A percentile compares a stretch with the other conserved stretches of the same genome.
These are phyloP conservation scores for Raddia guianensis DNA, from an alignment of 176 grass and related monocot genomes.

Conservation along the genomic window DNA sequence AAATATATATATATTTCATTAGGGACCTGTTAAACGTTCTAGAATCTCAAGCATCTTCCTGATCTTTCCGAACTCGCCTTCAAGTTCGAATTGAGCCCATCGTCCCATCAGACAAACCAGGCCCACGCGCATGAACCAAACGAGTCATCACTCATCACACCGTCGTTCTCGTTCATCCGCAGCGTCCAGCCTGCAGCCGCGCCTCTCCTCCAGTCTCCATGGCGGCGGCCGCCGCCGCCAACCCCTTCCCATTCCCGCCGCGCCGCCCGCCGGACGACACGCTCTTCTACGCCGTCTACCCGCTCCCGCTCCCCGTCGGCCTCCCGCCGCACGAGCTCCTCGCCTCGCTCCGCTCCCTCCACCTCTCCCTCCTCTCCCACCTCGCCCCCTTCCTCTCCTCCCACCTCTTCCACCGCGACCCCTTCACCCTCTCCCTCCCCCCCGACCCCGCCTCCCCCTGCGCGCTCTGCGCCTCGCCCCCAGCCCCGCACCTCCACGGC, in stretches of 20 bases:
- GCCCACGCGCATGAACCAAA: too few relatives aligned
- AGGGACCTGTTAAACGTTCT: too few relatives aligned
- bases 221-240: slow-evolving; percentile 62
- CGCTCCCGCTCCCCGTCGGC: slow-evolving; percentile 41
- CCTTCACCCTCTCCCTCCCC: slow-evolving; percentile 68
- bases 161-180: too few relatives aligned
- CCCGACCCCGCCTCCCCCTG: slow-evolving; percentile 50
- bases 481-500: slow-evolving; percentile 80
- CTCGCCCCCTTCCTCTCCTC: slow-evolving; percentile 53
- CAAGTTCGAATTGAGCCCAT: too few relatives aligned
- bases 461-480: slow-evolving; percentile 56
- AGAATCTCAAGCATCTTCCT: too few relatives aligned
- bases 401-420: slow-evolving; percentile 76
- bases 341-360: slow-evolving; percentile 63
- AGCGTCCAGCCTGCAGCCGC: too few relatives aligned
- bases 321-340: slow-evolving; percentile 44
- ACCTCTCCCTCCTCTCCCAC: slow-evolving; percentile 63
- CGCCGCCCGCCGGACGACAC: slow-evolving; percentile 74
- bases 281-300: slow-evolving; percentile 87
- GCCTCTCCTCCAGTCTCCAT: background rate
- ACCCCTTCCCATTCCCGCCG: slow-evolving; percentile 52
- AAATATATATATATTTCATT: too few relatives aligned
- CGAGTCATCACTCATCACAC: too few relatives aligned
- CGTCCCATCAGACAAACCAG: too few relatives aligned
- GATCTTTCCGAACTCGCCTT: too few relatives aligned